A percentile compares a stretch with the other conserved stretches of the same genome.
phyloP scores from a whole-genome alignment of 2,329 filamentous ascomycete species.

The Chaetomium sp. region DNA sequence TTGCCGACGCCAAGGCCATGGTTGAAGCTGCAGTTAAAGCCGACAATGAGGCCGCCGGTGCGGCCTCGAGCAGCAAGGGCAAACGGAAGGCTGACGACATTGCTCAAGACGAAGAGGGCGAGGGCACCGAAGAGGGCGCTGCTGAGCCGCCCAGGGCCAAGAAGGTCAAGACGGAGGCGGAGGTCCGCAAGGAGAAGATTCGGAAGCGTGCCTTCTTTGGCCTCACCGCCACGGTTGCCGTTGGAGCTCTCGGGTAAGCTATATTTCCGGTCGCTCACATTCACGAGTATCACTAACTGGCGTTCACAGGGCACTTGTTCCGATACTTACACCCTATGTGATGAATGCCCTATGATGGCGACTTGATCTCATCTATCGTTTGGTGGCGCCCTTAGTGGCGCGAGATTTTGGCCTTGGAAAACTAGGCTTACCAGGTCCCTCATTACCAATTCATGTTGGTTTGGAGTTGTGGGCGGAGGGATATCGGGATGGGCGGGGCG shows the following conservation, averaged over 20 bases:
- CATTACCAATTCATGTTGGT: neutral
- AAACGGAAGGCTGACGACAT: conserved; percentile 37
- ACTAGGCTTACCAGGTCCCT: neutral
- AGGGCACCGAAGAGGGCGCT: conserved; percentile 44
- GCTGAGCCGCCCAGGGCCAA: conserved; percentile 62
- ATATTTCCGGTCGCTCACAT: neutral
- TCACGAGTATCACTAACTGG: conserved; percentile 11
- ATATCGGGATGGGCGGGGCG: conserved; percentile 19
- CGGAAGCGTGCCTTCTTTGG: conserved; percentile 84
- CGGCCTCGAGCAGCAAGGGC: conserved; percentile 29
- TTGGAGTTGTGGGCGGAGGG: conserved; percentile 23
- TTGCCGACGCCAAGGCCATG: conserved; percentile 85
- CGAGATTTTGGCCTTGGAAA: neutral
- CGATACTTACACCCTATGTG: conserved; percentile 33
- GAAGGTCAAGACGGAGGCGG: conserved; percentile 77
- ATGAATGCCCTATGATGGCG: conserved; percentile 31
- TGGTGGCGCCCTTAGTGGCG: neutral
- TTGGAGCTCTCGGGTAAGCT: conserved; percentile 72
- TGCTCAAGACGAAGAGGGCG: conserved; percentile 36
- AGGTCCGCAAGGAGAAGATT: conserved; percentile 82
- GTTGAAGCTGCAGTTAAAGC: conserved; percentile 65
- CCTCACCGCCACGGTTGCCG: conserved; percentile 78
- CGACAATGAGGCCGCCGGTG: conserved; percentile 42
- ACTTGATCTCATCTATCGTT: neutral
- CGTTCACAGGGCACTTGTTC: conserved; percentile 32